phyloP scores from a whole-genome alignment of 2,329 filamentous ascomycete genomes.

The Pseudocercospora fuligena region DNA sequence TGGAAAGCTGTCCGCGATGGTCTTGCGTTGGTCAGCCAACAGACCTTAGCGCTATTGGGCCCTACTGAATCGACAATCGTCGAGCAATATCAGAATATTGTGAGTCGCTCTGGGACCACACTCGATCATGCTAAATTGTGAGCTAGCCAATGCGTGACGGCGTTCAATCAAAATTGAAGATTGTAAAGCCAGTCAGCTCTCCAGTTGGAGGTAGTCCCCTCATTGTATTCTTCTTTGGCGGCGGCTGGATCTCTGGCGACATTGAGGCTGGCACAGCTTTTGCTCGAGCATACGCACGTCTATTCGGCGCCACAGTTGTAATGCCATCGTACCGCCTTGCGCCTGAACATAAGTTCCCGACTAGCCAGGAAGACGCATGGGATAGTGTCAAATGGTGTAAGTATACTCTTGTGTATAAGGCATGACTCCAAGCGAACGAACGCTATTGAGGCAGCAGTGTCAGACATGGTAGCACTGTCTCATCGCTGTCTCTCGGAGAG shows the following conservation, averaged over 20 bases:
- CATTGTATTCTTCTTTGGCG: constrained; percentile 32
- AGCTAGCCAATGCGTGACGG: constrained; percentile 39
- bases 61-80: constrained; percentile 8
- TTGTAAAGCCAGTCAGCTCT: constrained; percentile 36
- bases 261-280: constrained; percentile 26
- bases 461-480: no score
- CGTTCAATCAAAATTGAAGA: constrained; percentile 40
- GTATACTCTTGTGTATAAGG: no score
- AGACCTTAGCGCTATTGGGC: constrained; percentile 11
- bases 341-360: constrained; percentile 53
- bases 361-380: constrained; percentile 49
- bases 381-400: constrained; percentile 46
- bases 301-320: constrained; percentile 19
- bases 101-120: constrained; percentile 27
- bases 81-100: constrained; percentile 38
- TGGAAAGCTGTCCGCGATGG: constrained; percentile 4
- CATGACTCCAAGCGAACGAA: no score
- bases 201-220: constrained; percentile 29
- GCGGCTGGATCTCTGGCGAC: constrained; percentile 32
- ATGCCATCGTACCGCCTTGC: constrained; percentile 47
- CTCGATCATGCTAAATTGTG: constrained; percentile 25
- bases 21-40: not conserved
- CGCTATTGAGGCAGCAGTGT: no score
- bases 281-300: constrained; percentile 20
- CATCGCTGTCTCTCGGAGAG: no score